These are phyloP conservation scores for Entonaema liquescens DNA, from an alignment of 495 filamentous ascomycete genomes.

Conservation along the genomic window DNA sequence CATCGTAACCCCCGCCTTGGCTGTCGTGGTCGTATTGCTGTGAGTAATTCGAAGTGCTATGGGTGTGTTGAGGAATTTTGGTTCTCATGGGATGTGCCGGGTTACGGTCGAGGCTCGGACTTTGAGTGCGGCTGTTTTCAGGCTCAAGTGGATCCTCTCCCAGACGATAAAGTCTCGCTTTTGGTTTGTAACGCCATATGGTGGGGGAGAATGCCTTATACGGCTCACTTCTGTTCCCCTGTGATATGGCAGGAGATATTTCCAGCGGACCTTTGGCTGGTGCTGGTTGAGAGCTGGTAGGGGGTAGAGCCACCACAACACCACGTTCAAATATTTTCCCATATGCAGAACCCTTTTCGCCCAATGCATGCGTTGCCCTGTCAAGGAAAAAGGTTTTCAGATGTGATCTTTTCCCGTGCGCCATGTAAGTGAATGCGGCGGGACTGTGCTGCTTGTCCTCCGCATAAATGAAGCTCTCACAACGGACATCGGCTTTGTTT, in stretches of 20 bases:
- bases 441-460: conserved; percentile 46
- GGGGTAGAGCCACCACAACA: conserved; percentile 21
- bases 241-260: conserved; percentile 27
- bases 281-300: not conserved
- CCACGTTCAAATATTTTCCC: conserved; percentile 23
- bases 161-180: not conserved
- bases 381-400: conserved; percentile 36
- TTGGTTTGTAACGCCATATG: conserved; percentile 22
- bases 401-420: conserved; percentile 10
- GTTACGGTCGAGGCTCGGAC: too few species aligned
- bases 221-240: not conserved
- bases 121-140: too few species aligned
- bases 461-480: conserved; percentile 48
- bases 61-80: too few species aligned
- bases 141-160: not conserved
- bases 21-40: not conserved
- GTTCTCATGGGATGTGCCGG: too few species aligned
- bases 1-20: not conserved
- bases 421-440: conserved; percentile 47
- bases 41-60: not conserved
- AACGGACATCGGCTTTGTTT: not conserved
- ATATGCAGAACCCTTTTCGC: not conserved
- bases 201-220: conserved; percentile 13
- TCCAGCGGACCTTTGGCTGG: not conserved
- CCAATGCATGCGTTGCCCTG: not conserved